Evolutionary conservation across 73 alveolate genomes (phyloP).

Genomic region (Effrenium voratum): DNA sequence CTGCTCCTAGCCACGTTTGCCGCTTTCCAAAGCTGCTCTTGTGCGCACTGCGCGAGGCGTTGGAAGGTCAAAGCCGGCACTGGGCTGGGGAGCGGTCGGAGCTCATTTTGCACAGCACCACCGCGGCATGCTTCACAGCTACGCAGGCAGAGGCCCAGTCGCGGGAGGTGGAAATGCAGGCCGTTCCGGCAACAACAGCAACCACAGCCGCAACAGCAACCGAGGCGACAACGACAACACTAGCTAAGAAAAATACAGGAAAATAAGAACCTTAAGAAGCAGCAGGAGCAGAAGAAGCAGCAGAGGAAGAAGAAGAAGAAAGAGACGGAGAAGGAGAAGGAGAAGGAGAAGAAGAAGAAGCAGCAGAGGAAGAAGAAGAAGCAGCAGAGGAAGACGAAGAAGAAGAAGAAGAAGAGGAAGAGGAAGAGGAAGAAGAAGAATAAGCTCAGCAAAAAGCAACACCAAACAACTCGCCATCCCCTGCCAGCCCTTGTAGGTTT

Average conservation of each 20-base stretch:
- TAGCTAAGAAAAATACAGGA: not conserved
- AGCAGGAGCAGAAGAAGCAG: not conserved
- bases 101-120: slow-evolving; percentile 31
- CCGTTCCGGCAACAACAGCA: not conserved
- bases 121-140: slow-evolving; percentile 13
- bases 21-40: too few relatives aligned
- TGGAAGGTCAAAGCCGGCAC: not conserved
- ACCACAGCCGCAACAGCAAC: not conserved
- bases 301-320: not conserved
- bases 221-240: not conserved
- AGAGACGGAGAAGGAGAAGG: too few relatives aligned
- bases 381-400: too few relatives aligned
- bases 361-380: not conserved
- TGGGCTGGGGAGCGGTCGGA: not conserved
- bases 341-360: too few relatives aligned
- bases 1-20: too few relatives aligned
- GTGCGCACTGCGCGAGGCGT: slow-evolving; percentile 42
- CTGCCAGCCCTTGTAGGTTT: too few relatives aligned
- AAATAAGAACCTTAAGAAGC: not conserved
- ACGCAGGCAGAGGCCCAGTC: not conserved
- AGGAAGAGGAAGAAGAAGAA: too few relatives aligned
- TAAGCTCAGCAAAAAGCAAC: too few relatives aligned
- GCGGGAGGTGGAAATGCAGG: not conserved
- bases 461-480: too few relatives aligned
- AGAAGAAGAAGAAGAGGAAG: too few relatives aligned